phyloP scores from a whole-genome alignment of 768 basidiomycete genomes.

The Tricholomella constricta region DNA sequence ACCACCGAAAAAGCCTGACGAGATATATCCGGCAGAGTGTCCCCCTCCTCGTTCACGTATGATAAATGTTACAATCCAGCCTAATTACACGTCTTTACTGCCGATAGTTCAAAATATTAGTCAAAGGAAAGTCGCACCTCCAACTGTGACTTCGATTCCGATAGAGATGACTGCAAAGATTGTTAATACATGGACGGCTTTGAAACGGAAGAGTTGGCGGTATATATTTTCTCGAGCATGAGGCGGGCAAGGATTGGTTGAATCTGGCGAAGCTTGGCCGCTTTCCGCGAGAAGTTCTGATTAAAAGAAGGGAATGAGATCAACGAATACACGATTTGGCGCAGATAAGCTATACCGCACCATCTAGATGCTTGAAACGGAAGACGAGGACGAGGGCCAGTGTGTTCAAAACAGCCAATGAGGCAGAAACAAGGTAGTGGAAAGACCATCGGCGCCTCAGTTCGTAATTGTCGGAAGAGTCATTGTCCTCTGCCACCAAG shows the following conservation, averaged over 20 bases:
- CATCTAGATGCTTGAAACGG: slow-evolving; percentile 28
- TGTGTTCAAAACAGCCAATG: slow-evolving; percentile 46
- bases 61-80: slow-evolving; percentile 59
- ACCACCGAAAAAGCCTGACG: too few species aligned
- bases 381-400: slow-evolving; percentile 25
- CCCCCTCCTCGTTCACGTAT: slow-evolving; percentile 48
- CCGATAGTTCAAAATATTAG: too few species aligned
- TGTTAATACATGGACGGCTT: slow-evolving; percentile 47
- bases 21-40: slow-evolving; percentile 48
- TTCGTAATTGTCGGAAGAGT: slow-evolving; percentile 1
- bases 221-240: slow-evolving; percentile 33
- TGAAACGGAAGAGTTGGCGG: slow-evolving; percentile 45
- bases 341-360: slow-evolving; percentile 18
- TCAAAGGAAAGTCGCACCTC: too few species aligned
- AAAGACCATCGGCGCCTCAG: slow-evolving; percentile 53
- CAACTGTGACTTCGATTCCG: too few species aligned
- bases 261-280: slow-evolving; percentile 28
- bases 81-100: slow-evolving; percentile 31
- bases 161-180: slow-evolving; percentile 45
- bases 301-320: not conserved
- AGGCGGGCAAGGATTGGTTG: not conserved
- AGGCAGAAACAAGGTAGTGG: slow-evolving; percentile 60
- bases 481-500: not conserved
- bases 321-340: not conserved
- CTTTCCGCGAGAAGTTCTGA: slow-evolving; percentile 23